Conservation (phyloP, 2,329 filamentous ascomycete species). For the Sarocladiaceae sp. region DNA sequence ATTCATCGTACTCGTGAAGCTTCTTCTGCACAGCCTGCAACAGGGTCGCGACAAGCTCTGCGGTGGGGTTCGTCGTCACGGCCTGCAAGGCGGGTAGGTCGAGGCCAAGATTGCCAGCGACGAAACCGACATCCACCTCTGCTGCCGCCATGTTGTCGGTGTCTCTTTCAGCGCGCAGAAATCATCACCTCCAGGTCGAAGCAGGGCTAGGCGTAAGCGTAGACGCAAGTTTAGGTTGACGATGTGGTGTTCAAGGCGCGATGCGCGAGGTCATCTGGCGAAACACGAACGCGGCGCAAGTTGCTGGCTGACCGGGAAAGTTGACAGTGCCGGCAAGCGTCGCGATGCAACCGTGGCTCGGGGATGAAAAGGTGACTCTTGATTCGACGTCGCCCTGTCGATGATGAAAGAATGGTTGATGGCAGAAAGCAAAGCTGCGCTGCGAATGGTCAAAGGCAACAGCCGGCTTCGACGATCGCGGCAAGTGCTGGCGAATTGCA, state of each 20-base stretch:
- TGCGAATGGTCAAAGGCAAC: neutral
- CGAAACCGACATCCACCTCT: conserved; percentile 62
- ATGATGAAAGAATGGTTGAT: neutral
- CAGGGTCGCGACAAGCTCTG: conserved; percentile 69
- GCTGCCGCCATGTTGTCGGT: conserved; percentile 33
- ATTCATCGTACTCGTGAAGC: conserved; percentile 72
- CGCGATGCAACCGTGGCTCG: neutral
- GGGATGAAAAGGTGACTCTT: neutral
- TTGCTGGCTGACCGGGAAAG: neutral
- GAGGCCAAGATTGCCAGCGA: conserved; percentile 65
- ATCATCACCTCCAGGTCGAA: conserved; percentile 2
- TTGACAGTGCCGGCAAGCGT: neutral
- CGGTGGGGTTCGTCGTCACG: conserved; percentile 62
- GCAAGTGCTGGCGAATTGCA: neutral
- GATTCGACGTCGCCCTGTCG: neutral
- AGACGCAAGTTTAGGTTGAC: too few species aligned
- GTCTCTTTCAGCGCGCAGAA: conserved; percentile 1
- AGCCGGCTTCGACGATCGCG: neutral
- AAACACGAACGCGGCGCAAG: neutral
- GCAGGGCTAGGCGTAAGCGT: too few species aligned
- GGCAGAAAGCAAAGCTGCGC: neutral
- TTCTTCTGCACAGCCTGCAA: conserved; percentile 70
- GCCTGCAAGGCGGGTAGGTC: conserved; percentile 57
- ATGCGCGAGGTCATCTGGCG: neutral
- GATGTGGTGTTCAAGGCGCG: conserved; percentile 1